Evolutionary conservation across 495 filamentous ascomycete species (phyloP).

Genomic region (Penicillium pancosmium): DNA sequence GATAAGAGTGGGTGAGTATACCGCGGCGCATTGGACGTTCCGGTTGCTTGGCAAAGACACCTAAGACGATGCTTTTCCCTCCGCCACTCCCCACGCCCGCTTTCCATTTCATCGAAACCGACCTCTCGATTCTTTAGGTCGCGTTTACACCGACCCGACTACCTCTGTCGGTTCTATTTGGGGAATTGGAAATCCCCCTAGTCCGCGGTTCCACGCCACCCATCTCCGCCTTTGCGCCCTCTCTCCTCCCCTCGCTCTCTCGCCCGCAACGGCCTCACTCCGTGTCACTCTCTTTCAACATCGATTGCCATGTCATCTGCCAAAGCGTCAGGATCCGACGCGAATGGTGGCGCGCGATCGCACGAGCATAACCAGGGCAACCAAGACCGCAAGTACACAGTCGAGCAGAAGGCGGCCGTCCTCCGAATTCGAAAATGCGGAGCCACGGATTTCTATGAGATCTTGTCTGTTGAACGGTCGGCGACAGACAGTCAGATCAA

Average conservation of each 20-base stretch:
- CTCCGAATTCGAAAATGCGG: slow-evolving; percentile 81
- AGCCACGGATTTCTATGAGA: slow-evolving; percentile 92
- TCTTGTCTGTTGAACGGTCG: slow-evolving; percentile 73
- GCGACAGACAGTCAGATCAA: slow-evolving; percentile 86
- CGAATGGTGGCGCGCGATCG: slow-evolving; percentile 65
- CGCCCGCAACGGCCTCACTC: slow-evolving; percentile 2
- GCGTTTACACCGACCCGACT: slow-evolving; percentile 7
- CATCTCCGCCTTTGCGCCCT: background rate
- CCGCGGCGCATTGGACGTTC: slow-evolving; percentile 24
- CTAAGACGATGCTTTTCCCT: slow-evolving; percentile 31
- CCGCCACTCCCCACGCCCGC: slow-evolving; percentile 17
- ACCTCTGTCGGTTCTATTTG: slow-evolving; percentile 11
- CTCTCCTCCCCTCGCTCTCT: slow-evolving; percentile 8
- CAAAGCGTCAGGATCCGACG: slow-evolving; percentile 72
- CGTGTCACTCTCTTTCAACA: slow-evolving; percentile 3
- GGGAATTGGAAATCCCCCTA: slow-evolving; percentile 24
- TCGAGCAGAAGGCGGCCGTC: slow-evolving; percentile 88
- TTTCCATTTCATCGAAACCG: slow-evolving; percentile 10
- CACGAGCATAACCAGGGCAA: slow-evolving; percentile 93
- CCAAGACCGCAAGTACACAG: slow-evolving; percentile 83
- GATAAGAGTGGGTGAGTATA: background rate
- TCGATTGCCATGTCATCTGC: slow-evolving; percentile 70
- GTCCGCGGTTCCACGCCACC: slow-evolving; percentile 27
- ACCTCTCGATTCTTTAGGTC: slow-evolving; percentile 7
- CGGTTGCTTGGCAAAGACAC: slow-evolving; percentile 35